Evolutionary conservation across 345 rosid genomes (phyloP).

Genomic region (Eutrema heterophyllum): DNA sequence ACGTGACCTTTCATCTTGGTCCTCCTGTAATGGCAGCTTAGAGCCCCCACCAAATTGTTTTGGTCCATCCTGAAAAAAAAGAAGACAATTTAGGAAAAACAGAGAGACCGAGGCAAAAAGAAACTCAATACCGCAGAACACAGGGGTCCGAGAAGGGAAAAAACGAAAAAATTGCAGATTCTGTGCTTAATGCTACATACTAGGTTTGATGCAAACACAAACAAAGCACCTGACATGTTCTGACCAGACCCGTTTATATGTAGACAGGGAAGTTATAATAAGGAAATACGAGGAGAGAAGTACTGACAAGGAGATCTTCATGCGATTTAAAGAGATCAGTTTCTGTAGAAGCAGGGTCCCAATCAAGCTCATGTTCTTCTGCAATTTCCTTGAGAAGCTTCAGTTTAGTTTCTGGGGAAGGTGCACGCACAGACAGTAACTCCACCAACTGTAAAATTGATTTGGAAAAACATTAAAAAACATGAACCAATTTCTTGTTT

Average conservation of each 20-base stretch:
- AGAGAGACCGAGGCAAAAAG: constrained; percentile 7
- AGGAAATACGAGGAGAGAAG: background rate
- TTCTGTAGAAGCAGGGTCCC: constrained; percentile 92
- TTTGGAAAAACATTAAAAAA: background rate
- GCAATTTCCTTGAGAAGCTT: constrained; percentile 94
- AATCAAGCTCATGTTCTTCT: constrained; percentile 85
- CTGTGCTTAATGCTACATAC: background rate
- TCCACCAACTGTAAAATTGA: constrained; percentile 65
- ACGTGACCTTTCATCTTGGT: constrained; percentile 47
- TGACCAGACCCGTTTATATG: background rate
- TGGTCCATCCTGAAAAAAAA: constrained; percentile 66
- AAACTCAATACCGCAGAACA: background rate
- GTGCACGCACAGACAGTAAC: constrained; percentile 83
- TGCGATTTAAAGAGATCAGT: constrained; percentile 73
- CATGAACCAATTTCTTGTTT: background rate
- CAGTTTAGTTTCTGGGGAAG: constrained; percentile 66
- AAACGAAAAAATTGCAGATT: background rate
- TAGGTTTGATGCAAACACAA: background rate
- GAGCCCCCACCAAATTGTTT: constrained; percentile 67
- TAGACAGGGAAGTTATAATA: background rate
- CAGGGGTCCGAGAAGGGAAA: too few relatives aligned
- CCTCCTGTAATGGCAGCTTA: constrained; percentile 63
- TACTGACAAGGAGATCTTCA: constrained; percentile 85
- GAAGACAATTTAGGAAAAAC: constrained; percentile 18
- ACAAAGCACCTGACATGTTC: background rate